Conservation (phyloP, 192 early-diverging fungal genomes). For the Lunasporangiospora selenospora region DNA sequence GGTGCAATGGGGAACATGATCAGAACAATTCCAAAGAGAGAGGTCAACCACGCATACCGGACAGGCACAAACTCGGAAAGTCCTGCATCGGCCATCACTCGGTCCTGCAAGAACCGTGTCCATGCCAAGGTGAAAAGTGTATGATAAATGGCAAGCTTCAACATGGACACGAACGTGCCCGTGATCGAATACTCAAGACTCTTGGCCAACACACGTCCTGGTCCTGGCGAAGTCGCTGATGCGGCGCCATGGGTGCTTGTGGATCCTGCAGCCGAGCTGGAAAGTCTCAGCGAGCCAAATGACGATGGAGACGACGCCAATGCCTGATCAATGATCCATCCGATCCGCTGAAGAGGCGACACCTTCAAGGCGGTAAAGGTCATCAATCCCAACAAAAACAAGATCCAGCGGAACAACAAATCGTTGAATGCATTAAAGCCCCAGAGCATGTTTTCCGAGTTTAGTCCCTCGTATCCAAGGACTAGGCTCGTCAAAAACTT, state of each 20-base stretch:
- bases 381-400: slow-evolving; percentile 30
- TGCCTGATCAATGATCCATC: slow-evolving; percentile 43
- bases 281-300: slow-evolving; percentile 21
- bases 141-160: slow-evolving; percentile 43
- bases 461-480: slow-evolving; percentile 22
- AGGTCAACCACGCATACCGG: slow-evolving; percentile 45
- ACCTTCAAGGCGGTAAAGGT: slow-evolving; percentile 39
- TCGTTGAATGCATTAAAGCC: slow-evolving; percentile 46
- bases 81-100: neutral
- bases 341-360: slow-evolving; percentile 29
- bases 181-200: slow-evolving; percentile 38
- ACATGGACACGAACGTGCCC: slow-evolving; percentile 41
- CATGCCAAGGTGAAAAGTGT: slow-evolving; percentile 31
- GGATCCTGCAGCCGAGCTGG: no score
- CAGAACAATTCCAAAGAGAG: slow-evolving; percentile 25
- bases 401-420: slow-evolving; percentile 40
- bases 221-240: no score
- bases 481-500: slow-evolving; percentile 13
- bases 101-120: slow-evolving; percentile 20
- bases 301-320: slow-evolving; percentile 6
- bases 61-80: slow-evolving; percentile 20
- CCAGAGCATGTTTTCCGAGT: slow-evolving; percentile 25
- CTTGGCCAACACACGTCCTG: slow-evolving; percentile 36
- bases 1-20: slow-evolving; percentile 40
- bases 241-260: no score